Base-by-base conservation (phyloP, 805 yeast species). In the Pichia membranifaciens region DNA sequence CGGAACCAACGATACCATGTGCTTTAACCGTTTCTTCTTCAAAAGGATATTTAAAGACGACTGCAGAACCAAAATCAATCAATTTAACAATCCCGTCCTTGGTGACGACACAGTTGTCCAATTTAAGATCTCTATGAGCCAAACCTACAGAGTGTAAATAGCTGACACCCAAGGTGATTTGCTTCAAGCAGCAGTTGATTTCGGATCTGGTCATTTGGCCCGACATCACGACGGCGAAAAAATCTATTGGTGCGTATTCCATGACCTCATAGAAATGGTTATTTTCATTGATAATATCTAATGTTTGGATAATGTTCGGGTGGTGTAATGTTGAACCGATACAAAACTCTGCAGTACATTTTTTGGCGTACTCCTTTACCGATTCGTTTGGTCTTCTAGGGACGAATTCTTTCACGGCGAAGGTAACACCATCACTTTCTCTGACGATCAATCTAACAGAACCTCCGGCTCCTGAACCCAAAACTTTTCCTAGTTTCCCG, bases 401-500 rank as follows among this genome's bases (percentile, higher is more conserved):
- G 57, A 91, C 75, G 58, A 86, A 86, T 64, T 86, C 91, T 60
- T 86, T 86, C 16, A 86, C 93, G 1, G 95, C 95, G 69, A 86
- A 85, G 0, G 85, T 78, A 33, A 76, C 76, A 56, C 79, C 78
- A 64, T 85, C 91, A 35, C 78, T 67, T 38, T 84, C 82, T 57
- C 91, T 75, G 8, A 75, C 75, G 21, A 86, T 73, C 39, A 85
- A 68, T 55, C 85, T 73, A n/a, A 86, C 95, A 1, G 89, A 78
- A 6, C 95, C 95, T 42, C 95, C 95, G 12, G 93, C 95, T 48
- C 95, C 95, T 1, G 88, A 80, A 16, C 95, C 95, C 41, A 86
- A 64, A 49, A 82, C 75, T 60, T 83, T 82, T 43, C 91, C 90
- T 51, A 83, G 63, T 54, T 78, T 82, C 47, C 91, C 87, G 60